A percentile compares a stretch with the other conserved stretches of the same genome.
These are phyloP conservation scores for Hyaloperonospora arabidopsidis DNA, from an alignment of 352 stramenopile species.

Conservation along the genomic window DNA sequence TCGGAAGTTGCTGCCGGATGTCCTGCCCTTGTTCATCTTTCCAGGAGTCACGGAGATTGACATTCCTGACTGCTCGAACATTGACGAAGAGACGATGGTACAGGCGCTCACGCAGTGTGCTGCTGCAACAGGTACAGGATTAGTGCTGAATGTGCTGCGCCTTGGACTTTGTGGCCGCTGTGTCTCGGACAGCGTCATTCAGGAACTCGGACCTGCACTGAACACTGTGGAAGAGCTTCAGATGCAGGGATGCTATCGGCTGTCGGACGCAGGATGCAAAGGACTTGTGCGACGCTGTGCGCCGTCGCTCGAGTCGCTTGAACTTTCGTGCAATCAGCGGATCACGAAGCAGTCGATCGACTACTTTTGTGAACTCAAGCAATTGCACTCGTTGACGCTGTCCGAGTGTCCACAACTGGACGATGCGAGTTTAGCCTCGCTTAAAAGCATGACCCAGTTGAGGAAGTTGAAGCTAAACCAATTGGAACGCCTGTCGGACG, in stretches of 20 bases:
- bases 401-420: slow-evolving; percentile 75
- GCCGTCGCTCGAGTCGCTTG: slow-evolving; percentile 61
- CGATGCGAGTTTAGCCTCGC: slow-evolving; percentile 44
- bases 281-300: slow-evolving; percentile 58
- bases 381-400: slow-evolving; percentile 56
- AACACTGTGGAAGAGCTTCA: slow-evolving; percentile 56
- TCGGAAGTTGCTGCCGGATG: slow-evolving; percentile 51
- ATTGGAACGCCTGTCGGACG: slow-evolving; percentile 64
- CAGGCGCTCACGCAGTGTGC: slow-evolving; percentile 45
- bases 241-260: slow-evolving; percentile 67
- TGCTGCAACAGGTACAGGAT: slow-evolving; percentile 25
- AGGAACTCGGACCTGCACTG: slow-evolving; percentile 59
- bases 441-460: slow-evolving; percentile 55
- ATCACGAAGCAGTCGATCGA: slow-evolving; percentile 71
- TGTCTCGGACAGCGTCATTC: slow-evolving; percentile 64
- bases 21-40: slow-evolving; percentile 77
- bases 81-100: slow-evolving; percentile 63
- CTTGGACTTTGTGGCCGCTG: slow-evolving; percentile 72
- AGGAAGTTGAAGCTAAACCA: slow-evolving; percentile 67
- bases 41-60: slow-evolving; percentile 75
- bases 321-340: slow-evolving; percentile 77
- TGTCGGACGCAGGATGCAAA: slow-evolving; percentile 62
- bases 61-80: slow-evolving; percentile 72
- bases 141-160: slow-evolving; percentile 45
- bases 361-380: slow-evolving; percentile 59